Conservation (phyloP, 805 yeast genomes). For the Komagataella phaffii region DNA sequence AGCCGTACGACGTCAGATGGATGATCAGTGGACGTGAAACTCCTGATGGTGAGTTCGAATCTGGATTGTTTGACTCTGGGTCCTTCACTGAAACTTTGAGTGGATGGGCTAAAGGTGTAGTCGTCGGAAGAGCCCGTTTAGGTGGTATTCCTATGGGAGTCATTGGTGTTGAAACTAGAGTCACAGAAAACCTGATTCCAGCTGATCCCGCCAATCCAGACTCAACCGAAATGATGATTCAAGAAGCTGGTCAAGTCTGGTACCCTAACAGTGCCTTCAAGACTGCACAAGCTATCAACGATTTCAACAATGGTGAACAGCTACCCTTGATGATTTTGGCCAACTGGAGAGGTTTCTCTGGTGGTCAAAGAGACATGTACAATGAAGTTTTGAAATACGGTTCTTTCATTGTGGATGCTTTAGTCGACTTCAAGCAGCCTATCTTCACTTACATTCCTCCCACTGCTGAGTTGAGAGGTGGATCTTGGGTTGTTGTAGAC, state of each 20-base stretch:
- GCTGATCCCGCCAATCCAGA: conserved; percentile 99
- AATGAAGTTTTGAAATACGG: conserved; percentile 97
- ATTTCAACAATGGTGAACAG: conserved; percentile 96
- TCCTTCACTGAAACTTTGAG: conserved; percentile 94
- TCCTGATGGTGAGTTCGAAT: conserved; percentile 56
- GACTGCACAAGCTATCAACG: conserved; percentile 97
- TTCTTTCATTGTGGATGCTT: conserved; percentile 91
- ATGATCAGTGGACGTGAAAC: conserved; percentile 73
- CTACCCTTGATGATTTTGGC: conserved; percentile 95
- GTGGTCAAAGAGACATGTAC: conserved; percentile 99
- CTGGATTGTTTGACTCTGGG: conserved; percentile 82
- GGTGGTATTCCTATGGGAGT: conserved; percentile 99
- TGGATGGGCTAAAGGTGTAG: conserved; percentile 99
- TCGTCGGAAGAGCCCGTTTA: conserved; percentile 95
- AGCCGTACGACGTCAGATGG: conserved; percentile 86
- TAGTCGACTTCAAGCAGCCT: conserved; percentile 93
- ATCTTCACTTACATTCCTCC: conserved; percentile 97
- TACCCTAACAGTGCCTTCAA: conserved; percentile 98
- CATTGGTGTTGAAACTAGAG: conserved; percentile 88
- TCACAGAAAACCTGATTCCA: conserved; percentile 80
- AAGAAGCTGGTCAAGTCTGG: conserved; percentile 99
- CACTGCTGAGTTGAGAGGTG: conserved; percentile 97
- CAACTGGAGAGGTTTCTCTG: conserved; percentile 99
- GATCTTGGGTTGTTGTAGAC: conserved; percentile 99
- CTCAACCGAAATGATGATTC: conserved; percentile 74